A percentile compares a stretch with the other conserved stretches of the same genome.
These are phyloP conservation scores for Fagus sylvatica DNA, from an alignment of 306 rosid species.

Conservation along the genomic window DNA sequence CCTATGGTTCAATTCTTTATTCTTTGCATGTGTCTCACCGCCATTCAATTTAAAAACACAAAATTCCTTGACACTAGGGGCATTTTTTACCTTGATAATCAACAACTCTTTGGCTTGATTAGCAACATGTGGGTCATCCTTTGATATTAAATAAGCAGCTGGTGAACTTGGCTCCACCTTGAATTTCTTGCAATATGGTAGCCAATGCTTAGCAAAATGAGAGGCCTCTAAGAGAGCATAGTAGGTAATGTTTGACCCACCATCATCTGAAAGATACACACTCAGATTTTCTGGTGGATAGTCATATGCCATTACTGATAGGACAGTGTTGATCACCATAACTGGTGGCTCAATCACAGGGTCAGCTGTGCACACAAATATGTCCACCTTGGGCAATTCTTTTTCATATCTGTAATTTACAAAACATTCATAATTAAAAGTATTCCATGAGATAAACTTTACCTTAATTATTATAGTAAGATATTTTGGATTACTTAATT, in stretches of 20 bases:
- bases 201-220: constrained; percentile 74
- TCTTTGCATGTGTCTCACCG: too few relatives aligned
- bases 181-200: constrained; percentile 71
- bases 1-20: too few relatives aligned
- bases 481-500: too few relatives aligned
- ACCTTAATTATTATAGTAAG: too few relatives aligned
- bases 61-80: too few relatives aligned
- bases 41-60: too few relatives aligned
- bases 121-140: neutral
- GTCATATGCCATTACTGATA: constrained; percentile 77
- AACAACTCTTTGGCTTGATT: constrained; percentile 16
- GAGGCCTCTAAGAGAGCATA: constrained; percentile 68
- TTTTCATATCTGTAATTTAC: constrained; percentile 47
- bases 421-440: neutral
- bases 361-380: constrained; percentile 88
- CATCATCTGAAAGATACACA: constrained; percentile 86
- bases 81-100: constrained; percentile 42
- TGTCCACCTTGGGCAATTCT: constrained; percentile 63
- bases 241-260: constrained; percentile 60
- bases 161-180: constrained; percentile 78
- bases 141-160: constrained; percentile 54
- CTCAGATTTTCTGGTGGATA: constrained; percentile 69
- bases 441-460: too few relatives aligned
- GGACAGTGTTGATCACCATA: constrained; percentile 76
- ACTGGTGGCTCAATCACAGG: constrained; percentile 67